Percentiles rank a stretch among this genome's conserved stretches.
Evolutionary conservation across 805 yeast genomes (phyloP).

Genomic region (Lipomyces yamadae): DNA sequence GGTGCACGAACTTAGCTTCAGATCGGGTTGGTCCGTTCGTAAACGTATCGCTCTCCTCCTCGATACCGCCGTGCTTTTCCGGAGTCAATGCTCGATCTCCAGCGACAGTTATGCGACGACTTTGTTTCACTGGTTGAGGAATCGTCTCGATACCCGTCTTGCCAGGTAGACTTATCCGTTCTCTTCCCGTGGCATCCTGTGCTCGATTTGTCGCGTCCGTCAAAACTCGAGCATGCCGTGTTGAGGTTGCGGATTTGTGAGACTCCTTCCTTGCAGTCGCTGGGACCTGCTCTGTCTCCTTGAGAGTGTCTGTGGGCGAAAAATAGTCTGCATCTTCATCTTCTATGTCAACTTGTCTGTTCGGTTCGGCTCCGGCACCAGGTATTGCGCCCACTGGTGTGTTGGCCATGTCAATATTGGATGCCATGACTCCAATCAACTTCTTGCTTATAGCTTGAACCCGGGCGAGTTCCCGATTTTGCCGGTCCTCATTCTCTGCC

Average conservation of each 20-base stretch:
- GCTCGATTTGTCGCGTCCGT: background rate
- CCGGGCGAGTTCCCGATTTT: conserved; percentile 10
- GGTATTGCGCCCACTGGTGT: background rate
- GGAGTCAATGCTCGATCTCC: background rate
- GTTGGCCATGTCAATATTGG: conserved; percentile 6
- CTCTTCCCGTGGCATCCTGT: background rate
- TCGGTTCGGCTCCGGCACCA: background rate
- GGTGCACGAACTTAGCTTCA: background rate
- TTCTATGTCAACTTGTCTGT: background rate
- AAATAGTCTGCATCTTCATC: background rate
- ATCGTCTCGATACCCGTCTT: background rate
- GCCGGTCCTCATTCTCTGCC: conserved; percentile 7
- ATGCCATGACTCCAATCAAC: conserved; percentile 16
- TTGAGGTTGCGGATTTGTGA: background rate
- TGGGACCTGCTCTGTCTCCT: background rate
- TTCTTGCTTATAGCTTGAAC: conserved; percentile 16
- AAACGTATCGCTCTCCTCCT: background rate
- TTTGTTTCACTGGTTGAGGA: background rate
- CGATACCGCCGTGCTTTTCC: background rate
- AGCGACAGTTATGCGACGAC: background rate
- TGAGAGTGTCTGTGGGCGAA: background rate
- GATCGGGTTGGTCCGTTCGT: background rate
- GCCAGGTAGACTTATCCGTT: background rate
- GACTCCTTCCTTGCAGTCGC: background rate
- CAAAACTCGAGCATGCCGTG: background rate